Evolutionary conservation across 2,329 filamentous ascomycete species (phyloP).

Genomic region (Tolypocladium amazonense): DNA sequence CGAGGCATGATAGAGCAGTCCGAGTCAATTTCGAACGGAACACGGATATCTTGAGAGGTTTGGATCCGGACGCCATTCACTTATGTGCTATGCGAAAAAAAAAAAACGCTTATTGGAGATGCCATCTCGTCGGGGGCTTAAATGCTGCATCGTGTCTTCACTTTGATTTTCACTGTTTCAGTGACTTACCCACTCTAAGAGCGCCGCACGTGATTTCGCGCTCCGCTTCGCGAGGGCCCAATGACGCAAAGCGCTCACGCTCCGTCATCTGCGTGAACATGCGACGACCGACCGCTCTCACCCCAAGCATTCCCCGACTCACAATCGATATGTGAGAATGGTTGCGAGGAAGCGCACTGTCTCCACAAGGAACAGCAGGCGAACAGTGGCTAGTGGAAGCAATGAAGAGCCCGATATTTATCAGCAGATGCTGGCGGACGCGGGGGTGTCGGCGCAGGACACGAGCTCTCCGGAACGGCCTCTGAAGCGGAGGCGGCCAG

Average conservation of each 20-base stretch:
- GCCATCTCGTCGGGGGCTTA: neutral
- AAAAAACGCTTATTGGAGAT: neutral
- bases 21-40: neutral
- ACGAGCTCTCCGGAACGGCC: conserved; percentile 25
- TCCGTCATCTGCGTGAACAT: neutral
- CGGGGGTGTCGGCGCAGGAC: conserved; percentile 23
- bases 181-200: neutral
- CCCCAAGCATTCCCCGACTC: neutral
- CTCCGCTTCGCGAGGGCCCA: neutral
- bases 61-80: too few relatives aligned
- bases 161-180: too few relatives aligned
- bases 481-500: conserved; percentile 25
- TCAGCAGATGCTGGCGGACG: conserved; percentile 37
- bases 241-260: conserved; percentile 9
- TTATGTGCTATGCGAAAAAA: too few relatives aligned
- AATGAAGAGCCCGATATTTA: conserved; percentile 29
- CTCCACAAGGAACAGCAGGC: conserved; percentile 11
- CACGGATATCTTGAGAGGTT: neutral
- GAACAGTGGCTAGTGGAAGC: conserved; percentile 4
- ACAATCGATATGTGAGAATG: conserved; percentile 13
- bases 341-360: conserved; percentile 17
- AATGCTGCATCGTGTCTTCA: neutral
- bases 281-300: neutral
- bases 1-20: neutral
- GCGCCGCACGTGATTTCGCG: conserved; percentile 10